A percentile compares a stretch with the other conserved stretches of the same genome.
Conservation (phyloP, 2,329 filamentous ascomycete species). For the Colletotrichum nymphaeae region DNA sequence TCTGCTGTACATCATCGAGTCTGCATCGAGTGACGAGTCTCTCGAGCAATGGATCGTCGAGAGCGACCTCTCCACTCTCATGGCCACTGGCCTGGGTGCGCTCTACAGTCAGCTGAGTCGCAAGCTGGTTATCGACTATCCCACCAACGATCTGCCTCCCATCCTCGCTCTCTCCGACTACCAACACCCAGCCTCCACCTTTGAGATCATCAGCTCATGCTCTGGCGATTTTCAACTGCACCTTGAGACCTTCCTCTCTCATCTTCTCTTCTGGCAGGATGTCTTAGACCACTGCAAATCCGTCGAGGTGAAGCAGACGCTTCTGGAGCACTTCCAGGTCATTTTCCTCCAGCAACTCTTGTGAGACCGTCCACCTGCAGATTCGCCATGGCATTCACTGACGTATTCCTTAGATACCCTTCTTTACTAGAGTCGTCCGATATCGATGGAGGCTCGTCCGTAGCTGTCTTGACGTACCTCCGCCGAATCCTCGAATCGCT, state of each 20-base stretch:
- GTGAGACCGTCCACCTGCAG: conserved; percentile 59
- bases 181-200: conserved; percentile 74
- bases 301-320: conserved; percentile 88
- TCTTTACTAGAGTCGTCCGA: conserved; percentile 97
- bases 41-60: conserved; percentile 97
- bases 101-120: conserved; percentile 75
- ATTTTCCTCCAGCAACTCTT: conserved; percentile 95
- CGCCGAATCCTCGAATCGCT: conserved; percentile 90
- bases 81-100: conserved; percentile 94
- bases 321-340: conserved; percentile 97
- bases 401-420: conserved; percentile 71
- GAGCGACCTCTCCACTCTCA: conserved; percentile 93
- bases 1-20: conserved; percentile 94
- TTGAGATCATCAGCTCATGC: conserved; percentile 80
- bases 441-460: conserved; percentile 94
- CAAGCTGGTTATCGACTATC: conserved; percentile 84
- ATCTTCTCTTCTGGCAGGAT: conserved; percentile 98
- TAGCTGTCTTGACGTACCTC: conserved; percentile 94
- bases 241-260: conserved; percentile 92
- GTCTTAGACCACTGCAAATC: conserved; percentile 96
- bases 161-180: conserved; percentile 93
- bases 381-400: conserved; percentile 19
- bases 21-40: conserved; percentile 82
- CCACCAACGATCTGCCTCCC: conserved; percentile 80
- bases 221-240: conserved; percentile 84